Conservation (phyloP, 768 basidiomycete species). For the Panaeolus papilionaceus region DNA sequence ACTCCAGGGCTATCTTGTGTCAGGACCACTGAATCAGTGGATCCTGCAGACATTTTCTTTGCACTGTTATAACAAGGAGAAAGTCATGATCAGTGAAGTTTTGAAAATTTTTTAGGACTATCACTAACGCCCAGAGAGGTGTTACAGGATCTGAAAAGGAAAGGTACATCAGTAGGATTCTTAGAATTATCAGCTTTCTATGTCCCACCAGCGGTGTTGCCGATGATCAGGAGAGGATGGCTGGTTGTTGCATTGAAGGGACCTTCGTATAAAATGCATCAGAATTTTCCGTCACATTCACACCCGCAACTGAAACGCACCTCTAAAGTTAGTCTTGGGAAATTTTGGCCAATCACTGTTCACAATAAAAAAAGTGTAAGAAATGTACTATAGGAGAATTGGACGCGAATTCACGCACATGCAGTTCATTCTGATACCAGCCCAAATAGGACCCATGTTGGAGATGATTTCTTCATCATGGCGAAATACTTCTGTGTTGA, state of each 20-base stretch:
- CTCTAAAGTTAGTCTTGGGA: slow-evolving; percentile 24
- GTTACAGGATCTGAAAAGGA: slow-evolving; percentile 36
- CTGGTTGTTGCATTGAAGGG: slow-evolving; percentile 41
- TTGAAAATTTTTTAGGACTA: neutral
- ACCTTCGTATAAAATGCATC: no score
- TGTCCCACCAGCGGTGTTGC: slow-evolving; percentile 44
- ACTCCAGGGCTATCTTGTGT: slow-evolving; percentile 50
- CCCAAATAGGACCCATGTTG: neutral
- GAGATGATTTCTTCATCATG: neutral
- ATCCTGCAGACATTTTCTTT: slow-evolving; percentile 43
- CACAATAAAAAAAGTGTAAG: neutral
- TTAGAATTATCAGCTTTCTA: neutral
- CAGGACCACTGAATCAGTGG: slow-evolving; percentile 44
- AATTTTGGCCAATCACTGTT: neutral
- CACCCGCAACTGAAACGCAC: slow-evolving; percentile 24
- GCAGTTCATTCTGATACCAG: neutral
- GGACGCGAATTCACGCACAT: neutral
- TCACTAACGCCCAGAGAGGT: slow-evolving; percentile 30
- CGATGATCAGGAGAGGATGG: slow-evolving; percentile 45
- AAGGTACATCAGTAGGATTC: neutral
- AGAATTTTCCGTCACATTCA: no score
- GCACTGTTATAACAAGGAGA: slow-evolving; percentile 34
- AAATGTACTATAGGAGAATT: neutral
- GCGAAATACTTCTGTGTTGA: slow-evolving; percentile 27
- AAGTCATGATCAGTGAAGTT: neutral